Conservation (phyloP, 345 rosid species). For the Isatis tinctoria region DNA sequence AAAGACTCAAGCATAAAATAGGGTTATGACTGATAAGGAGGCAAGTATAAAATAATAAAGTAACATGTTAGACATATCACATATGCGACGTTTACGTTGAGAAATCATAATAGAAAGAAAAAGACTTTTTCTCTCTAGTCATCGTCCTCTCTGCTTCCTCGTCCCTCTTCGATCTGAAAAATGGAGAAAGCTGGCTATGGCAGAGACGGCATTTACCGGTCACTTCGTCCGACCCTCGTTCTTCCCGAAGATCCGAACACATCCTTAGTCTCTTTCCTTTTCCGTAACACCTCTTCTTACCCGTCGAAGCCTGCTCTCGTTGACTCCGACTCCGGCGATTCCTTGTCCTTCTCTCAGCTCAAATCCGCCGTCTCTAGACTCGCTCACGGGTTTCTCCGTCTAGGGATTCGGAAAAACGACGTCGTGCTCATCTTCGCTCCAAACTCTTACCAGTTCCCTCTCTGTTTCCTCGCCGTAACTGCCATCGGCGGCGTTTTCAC, state of each 20-base stretch:
- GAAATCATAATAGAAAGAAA: background rate
- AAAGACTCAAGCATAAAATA: background rate
- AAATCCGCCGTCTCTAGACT: slow-evolving; percentile 55
- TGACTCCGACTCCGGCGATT: slow-evolving; percentile 55
- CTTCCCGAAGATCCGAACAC: slow-evolving; percentile 63
- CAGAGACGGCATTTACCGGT: slow-evolving; percentile 75
- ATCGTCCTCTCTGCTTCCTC: background rate
- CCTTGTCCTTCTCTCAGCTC: slow-evolving; percentile 55
- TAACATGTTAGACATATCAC: background rate
- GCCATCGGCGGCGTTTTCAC: slow-evolving; percentile 73
- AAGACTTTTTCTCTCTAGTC: background rate
- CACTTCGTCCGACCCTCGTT: slow-evolving; percentile 51
- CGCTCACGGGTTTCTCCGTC: slow-evolving; percentile 58
- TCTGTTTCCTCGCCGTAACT: slow-evolving; percentile 65
- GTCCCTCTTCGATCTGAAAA: background rate
- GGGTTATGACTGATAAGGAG: background rate
- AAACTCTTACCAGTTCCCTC: slow-evolving; percentile 65
- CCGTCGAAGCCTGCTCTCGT: slow-evolving; percentile 59
- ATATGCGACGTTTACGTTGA: background rate
- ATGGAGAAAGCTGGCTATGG: slow-evolving; percentile 93
- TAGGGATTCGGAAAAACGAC: slow-evolving; percentile 65
- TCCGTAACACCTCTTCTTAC: slow-evolving; percentile 52
- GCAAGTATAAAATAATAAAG: background rate
- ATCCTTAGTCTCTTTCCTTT: slow-evolving; percentile 55
- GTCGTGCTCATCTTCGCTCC: slow-evolving; percentile 72